phyloP scores from a whole-genome alignment of 805 yeast species.

The Wickerhamiella allomyrinae region DNA sequence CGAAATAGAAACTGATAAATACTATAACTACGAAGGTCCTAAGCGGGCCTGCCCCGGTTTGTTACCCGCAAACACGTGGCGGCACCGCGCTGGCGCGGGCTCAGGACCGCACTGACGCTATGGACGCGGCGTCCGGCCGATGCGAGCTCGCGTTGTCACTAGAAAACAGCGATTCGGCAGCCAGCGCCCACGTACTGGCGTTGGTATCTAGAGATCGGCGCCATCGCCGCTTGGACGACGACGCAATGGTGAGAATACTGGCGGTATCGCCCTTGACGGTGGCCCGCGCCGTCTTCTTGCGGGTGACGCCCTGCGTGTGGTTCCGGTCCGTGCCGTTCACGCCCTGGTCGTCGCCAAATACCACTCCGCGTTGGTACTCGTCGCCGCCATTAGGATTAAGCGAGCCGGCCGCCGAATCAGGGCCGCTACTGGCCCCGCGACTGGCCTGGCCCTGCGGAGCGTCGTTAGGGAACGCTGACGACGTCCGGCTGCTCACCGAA shows the following conservation, averaged over 20 bases:
- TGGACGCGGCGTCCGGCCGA: constrained; percentile 5
- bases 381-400: too few relatives aligned
- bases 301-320: background rate
- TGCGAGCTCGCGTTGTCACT: constrained; percentile 3
- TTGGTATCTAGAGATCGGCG: constrained; percentile 26
- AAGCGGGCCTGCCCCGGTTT: too few relatives aligned
- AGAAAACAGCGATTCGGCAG: constrained; percentile 21
- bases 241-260: constrained; percentile 26
- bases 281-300: constrained; percentile 2
- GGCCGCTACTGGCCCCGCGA: background rate
- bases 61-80: too few relatives aligned
- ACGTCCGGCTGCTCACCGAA: background rate
- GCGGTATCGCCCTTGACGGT: constrained; percentile 20
- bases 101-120: background rate
- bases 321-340: background rate
- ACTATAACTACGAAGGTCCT: too few relatives aligned
- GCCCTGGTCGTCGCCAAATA: background rate
- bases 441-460: background rate
- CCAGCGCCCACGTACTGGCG: constrained; percentile 25
- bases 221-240: constrained; percentile 24
- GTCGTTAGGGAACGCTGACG: background rate
- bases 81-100: too few relatives aligned
- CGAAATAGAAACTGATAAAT: too few relatives aligned
- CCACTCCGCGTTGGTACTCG: background rate
- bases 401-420: background rate